These are phyloP conservation scores for Quercus parvula DNA, from an alignment of 306 rosid genomes.

Conservation along the genomic window DNA sequence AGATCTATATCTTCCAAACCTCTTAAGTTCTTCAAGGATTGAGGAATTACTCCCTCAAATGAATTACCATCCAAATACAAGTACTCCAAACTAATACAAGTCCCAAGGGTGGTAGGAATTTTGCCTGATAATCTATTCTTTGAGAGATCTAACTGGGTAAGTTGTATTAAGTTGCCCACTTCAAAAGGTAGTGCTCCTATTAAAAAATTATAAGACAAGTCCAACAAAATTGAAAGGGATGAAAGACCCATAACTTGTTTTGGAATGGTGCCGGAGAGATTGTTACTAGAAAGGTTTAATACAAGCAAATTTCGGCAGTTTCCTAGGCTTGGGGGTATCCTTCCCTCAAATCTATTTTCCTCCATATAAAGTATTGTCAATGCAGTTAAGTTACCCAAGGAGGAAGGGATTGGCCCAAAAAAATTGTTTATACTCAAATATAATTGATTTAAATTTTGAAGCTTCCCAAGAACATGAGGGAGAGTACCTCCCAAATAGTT, in stretches of 20 bases:
- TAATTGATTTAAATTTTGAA: slow-evolving; percentile 23
- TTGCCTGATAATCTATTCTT: slow-evolving; percentile 28
- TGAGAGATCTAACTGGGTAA: slow-evolving; percentile 31
- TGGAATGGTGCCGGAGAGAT: slow-evolving; percentile 35
- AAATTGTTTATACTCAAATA: too few species aligned
- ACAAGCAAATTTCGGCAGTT: slow-evolving; percentile 14
- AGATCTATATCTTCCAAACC: slow-evolving; percentile 31
- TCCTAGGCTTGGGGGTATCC: slow-evolving; percentile 36
- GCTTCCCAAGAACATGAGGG: slow-evolving; percentile 31
- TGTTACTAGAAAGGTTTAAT: slow-evolving; percentile 33
- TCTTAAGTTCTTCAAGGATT: slow-evolving; percentile 25
- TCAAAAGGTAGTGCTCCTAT: slow-evolving; percentile 35
- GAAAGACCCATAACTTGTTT: slow-evolving; percentile 30
- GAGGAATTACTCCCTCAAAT: slow-evolving; percentile 34
- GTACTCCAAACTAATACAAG: slow-evolving; percentile 25
- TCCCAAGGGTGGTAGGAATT: slow-evolving; percentile 33
- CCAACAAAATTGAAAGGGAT: slow-evolving; percentile 33
- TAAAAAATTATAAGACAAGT: slow-evolving; percentile 30
- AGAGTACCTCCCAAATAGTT: slow-evolving; percentile 27
- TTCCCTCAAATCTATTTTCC: slow-evolving; percentile 33
- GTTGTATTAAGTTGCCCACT: slow-evolving; percentile 25
- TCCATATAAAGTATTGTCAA: slow-evolving; percentile 9
- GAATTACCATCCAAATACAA: slow-evolving; percentile 34
- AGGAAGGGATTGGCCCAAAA: slow-evolving; percentile 33
- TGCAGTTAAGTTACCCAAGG: slow-evolving; percentile 40